These are phyloP conservation scores for Litchi chinensis DNA, from an alignment of 345 rosid species.

Conservation along the genomic window DNA sequence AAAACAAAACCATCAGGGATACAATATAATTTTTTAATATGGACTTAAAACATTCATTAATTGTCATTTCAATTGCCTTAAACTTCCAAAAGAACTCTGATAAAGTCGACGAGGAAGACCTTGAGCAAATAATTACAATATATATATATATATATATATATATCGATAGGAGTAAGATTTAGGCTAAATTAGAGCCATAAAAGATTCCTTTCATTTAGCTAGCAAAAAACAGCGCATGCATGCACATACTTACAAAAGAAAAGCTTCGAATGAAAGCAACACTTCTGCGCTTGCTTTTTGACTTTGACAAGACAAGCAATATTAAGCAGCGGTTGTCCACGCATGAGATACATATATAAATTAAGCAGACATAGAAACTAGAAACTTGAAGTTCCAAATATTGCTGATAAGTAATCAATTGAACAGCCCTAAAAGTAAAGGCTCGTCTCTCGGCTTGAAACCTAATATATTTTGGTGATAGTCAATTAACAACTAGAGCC, in stretches of 20 bases:
- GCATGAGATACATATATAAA: not conserved
- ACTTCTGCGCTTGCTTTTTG: conserved; percentile 1
- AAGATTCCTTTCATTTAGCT: not conserved
- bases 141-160: too few relatives aligned
- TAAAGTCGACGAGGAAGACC: not conserved
- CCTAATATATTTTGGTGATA: not conserved
- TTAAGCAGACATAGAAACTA: not conserved
- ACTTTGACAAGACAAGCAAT: conserved; percentile 1
- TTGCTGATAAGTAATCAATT: not conserved
- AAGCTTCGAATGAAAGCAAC: not conserved
- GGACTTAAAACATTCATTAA: too few relatives aligned
- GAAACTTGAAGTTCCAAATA: not conserved
- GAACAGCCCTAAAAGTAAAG: not conserved
- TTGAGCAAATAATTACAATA: not conserved
- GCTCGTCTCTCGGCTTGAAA: not conserved
- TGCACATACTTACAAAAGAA: not conserved
- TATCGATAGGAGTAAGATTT: not conserved
- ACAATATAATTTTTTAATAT: too few relatives aligned
- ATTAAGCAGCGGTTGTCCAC: not conserved
- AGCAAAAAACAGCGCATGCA: not conserved
- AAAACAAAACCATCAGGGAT: not conserved
- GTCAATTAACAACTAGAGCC: conserved; percentile 55
- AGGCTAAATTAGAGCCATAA: not conserved
- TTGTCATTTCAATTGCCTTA: not conserved
- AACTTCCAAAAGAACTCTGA: not conserved